Conservation (phyloP, 768 basidiomycete genomes). For the Gymnopilus dilepis region DNA sequence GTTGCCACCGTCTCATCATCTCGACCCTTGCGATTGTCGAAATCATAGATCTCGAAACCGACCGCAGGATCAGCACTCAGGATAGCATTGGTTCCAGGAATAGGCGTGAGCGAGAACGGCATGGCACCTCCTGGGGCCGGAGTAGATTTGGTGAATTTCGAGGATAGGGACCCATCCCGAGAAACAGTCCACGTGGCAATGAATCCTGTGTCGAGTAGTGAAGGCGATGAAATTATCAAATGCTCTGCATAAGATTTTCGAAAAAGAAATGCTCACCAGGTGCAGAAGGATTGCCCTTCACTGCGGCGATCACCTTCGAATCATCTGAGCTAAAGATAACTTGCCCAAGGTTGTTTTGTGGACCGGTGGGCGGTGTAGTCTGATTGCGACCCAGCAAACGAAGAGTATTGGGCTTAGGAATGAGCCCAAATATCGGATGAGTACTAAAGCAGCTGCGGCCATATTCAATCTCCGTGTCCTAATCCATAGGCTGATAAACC, state of each 20-base stretch:
- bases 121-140: conserved; percentile 47
- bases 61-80: conserved; percentile 46
- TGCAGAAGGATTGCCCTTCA: conserved; percentile 52
- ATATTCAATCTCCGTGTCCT: background rate
- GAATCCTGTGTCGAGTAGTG: conserved; percentile 46
- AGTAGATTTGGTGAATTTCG: conserved; percentile 37
- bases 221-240: background rate
- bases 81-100: conserved; percentile 38
- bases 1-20: background rate
- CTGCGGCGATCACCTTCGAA: conserved; percentile 48
- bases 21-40: conserved; percentile 21
- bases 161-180: conserved; percentile 47
- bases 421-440: conserved; percentile 46
- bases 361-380: conserved; percentile 55
- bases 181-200: conserved; percentile 55
- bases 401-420: conserved; percentile 43
- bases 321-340: conserved; percentile 52
- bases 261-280: conserved; percentile 23
- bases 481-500: too few species aligned
- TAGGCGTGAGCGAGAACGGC: conserved; percentile 54
- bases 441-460: conserved; percentile 45
- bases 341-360: conserved; percentile 48
- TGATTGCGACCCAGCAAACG: conserved; percentile 52
- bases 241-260: background rate
- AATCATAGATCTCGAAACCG: conserved; percentile 45